Evolutionary conservation across 257 asterid genomes (phyloP), one percentile per base, ranked within the genome.

Genomic region (Capsicum rhomboideum): DNA sequence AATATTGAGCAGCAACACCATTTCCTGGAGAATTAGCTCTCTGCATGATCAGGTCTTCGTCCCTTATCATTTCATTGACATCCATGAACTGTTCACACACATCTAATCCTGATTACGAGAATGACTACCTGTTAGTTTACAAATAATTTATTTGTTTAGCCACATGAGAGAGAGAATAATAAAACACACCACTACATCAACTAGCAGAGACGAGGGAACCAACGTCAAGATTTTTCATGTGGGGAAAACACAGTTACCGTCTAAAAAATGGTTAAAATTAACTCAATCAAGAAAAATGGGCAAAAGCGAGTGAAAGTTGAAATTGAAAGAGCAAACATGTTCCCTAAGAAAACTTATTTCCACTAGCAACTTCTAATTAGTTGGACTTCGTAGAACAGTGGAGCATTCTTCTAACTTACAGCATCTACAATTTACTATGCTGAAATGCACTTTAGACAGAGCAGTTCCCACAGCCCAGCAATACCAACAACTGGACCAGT

Each of bases 11-110:
- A 26, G 90, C 88, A 85, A 85, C 88, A 40, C 96, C 97, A 88
- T 91, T 95, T 82, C 89, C 97, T 67, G 94, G 87, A 80, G 91
- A 86, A 86, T 87, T 88, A 85, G 80, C 67, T 88, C 92, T 95
- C 81, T 94, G 94, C 86, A 88, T 88, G 26, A 97, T 87, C 80
- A 97, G 98, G 86, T 97, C 99, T 83, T 97, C 99, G 42, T 97
- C 99, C 90, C 96, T 91, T 88, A 97, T 97, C 91, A 97, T 90
- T 59, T 97, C 99, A 89, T 86, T 93, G 79, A 97, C 98, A 92
- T 97, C 99, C 97, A 95, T 92, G 91, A 97, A 97, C 90, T 95
- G 97, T 92, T 95, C 99, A 66, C 98, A 95, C 85, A 97, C 88
- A 72, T 97, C 98, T 85, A 97, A 87, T 82, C 99, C 99, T 97